phyloP scores from a whole-genome alignment of 768 basidiomycete genomes.

The Leccinum obscurum region DNA sequence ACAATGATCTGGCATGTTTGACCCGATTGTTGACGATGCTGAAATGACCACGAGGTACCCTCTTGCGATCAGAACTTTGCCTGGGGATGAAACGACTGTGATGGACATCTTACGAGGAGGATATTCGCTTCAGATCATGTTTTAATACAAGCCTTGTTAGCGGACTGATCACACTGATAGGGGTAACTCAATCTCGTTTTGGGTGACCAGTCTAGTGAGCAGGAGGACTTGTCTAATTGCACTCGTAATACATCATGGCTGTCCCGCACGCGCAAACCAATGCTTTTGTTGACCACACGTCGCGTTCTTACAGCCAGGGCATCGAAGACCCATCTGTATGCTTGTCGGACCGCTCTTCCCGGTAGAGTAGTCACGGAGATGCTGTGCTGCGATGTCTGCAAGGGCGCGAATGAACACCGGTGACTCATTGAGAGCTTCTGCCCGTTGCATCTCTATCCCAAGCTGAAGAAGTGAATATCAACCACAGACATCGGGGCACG shows the following conservation, averaged over 20 bases:
- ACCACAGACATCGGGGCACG: not conserved
- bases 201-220: not conserved
- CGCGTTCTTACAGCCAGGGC: constrained; percentile 90
- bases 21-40: constrained; percentile 28
- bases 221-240: constrained; percentile 1
- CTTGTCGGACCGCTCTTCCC: constrained; percentile 65
- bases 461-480: constrained; percentile 49
- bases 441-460: constrained; percentile 86
- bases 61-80: constrained; percentile 93
- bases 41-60: constrained; percentile 79
- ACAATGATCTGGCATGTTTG: constrained; percentile 21
- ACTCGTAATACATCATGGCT: constrained; percentile 32
- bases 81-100: constrained; percentile 86
- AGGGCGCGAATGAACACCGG: constrained; percentile 94
- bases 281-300: constrained; percentile 86
- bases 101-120: constrained; percentile 39
- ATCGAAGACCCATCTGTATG: constrained; percentile 81
- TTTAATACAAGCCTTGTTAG: constrained; percentile 2
- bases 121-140: constrained; percentile 1
- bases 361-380: constrained; percentile 62
- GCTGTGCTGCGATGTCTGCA: constrained; percentile 84
- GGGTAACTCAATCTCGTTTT: not conserved
- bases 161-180: constrained; percentile 25
- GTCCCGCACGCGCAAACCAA: constrained; percentile 84
- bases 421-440: constrained; percentile 91